A percentile compares a stretch with the other conserved stretches of the same genome.
Evolutionary conservation across 495 filamentous ascomycete genomes (phyloP).

Genomic region (Tuber indicum): DNA sequence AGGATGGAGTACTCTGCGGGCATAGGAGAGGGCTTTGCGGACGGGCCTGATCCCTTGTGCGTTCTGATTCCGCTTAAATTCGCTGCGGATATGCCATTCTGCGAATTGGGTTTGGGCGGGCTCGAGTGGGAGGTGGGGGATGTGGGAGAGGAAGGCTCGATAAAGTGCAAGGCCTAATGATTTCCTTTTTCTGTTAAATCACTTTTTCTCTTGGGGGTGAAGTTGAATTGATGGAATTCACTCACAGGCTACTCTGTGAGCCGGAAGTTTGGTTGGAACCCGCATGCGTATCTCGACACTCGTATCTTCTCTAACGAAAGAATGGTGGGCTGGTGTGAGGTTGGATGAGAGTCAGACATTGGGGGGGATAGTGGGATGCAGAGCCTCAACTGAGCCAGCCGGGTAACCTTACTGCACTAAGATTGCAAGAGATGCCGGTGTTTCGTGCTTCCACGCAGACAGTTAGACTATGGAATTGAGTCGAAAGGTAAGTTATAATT

Average conservation of each 20-base stretch:
- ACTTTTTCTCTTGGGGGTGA: neutral
- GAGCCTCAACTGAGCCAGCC: neutral
- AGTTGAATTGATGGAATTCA: neutral
- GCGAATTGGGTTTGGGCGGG: constrained; percentile 21
- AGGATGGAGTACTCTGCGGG: constrained; percentile 23
- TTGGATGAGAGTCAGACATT: neutral
- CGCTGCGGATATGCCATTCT: constrained; percentile 10
- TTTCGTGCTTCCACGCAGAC: neutral
- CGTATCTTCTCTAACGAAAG: neutral
- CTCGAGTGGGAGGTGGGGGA: constrained; percentile 30
- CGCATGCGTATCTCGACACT: neutral
- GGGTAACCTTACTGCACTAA: neutral
- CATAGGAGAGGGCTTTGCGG: constrained; percentile 12
- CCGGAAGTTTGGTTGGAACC: constrained; percentile 21
- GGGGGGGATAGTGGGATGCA: constrained; percentile 1
- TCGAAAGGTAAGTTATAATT: neutral
- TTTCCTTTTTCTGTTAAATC: neutral
- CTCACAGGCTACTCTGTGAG: constrained; percentile 36
- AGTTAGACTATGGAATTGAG: neutral
- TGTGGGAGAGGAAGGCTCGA: constrained; percentile 34
- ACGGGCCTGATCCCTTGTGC: constrained; percentile 22
- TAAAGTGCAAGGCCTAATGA: constrained; percentile 38
- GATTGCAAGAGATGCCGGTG: too few relatives aligned
- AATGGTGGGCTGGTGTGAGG: neutral
- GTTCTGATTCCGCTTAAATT: constrained; percentile 26